Conservation (phyloP, 768 basidiomycete genomes). For the Trametes gibbosa region DNA sequence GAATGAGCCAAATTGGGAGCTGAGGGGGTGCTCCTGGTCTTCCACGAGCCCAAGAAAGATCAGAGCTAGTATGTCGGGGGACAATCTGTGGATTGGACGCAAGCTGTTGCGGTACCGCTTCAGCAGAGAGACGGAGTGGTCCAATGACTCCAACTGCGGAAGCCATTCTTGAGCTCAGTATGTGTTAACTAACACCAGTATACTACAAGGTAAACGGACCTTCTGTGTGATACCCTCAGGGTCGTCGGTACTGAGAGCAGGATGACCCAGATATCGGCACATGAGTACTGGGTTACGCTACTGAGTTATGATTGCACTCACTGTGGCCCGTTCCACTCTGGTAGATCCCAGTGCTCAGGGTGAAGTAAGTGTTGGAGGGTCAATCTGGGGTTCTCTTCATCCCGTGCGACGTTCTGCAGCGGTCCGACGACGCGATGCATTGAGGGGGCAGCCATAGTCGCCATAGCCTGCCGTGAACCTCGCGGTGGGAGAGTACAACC, state of each 20-base stretch:
- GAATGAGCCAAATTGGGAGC: conserved; percentile 22
- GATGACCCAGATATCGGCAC: background rate
- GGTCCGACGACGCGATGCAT: background rate
- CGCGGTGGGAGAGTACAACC: conserved; percentile 1
- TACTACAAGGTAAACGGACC: conserved; percentile 3
- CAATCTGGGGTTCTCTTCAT: conserved; percentile 2
- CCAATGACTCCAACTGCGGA: conserved; percentile 22
- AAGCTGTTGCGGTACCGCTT: conserved; percentile 28
- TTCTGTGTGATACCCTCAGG: conserved; percentile 10
- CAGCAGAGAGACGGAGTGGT: conserved; percentile 26
- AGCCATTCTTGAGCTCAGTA: background rate
- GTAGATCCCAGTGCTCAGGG: conserved; percentile 25
- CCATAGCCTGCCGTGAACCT: background rate
- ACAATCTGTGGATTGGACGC: conserved; percentile 25
- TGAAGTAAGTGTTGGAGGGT: conserved; percentile 23
- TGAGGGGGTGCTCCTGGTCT: conserved; percentile 17
- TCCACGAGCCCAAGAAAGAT: conserved; percentile 23
- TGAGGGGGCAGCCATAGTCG: background rate
- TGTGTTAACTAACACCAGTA: background rate
- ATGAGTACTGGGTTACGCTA: background rate
- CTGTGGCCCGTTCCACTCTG: conserved; percentile 23
- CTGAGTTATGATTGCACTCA: conserved; percentile 1
- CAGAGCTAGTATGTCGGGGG: conserved; percentile 25
- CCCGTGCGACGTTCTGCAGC: background rate
- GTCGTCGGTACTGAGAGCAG: conserved; percentile 1